These are phyloP conservation scores for Dunaliella sp. DNA, from an alignment of 139 green algal genomes.

Conservation along the genomic window DNA sequence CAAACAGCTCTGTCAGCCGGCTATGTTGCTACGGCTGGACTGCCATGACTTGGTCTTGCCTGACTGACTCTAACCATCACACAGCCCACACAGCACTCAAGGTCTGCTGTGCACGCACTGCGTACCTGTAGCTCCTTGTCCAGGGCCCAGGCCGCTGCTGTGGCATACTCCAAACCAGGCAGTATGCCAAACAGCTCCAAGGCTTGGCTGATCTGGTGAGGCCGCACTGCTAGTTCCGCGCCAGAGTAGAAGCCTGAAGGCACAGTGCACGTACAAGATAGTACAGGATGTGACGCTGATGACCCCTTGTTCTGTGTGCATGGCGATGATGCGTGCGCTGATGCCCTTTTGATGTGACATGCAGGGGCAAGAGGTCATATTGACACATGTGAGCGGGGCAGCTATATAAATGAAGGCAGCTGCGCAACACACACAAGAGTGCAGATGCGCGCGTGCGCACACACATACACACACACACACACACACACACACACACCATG, in stretches of 20 bases:
- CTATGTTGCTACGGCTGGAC: too few species aligned
- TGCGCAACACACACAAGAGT: too few species aligned
- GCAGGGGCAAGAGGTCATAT: not conserved
- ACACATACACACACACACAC: not conserved
- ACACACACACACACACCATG: not conserved
- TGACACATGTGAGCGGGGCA: not conserved
- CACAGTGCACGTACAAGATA: not conserved
- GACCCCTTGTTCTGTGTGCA: too few species aligned
- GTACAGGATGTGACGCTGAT: too few species aligned
- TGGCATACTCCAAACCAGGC: slow-evolving; percentile 18
- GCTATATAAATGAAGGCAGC: not conserved
- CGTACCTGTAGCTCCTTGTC: not conserved
- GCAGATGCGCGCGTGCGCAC: not conserved
- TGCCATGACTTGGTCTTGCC: too few species aligned
- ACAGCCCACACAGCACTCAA: too few species aligned
- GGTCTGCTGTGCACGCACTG: too few species aligned
- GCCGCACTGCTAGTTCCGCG: slow-evolving; percentile 12
- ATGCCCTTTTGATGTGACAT: not conserved
- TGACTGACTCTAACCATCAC: too few species aligned
- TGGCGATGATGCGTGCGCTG: not conserved
- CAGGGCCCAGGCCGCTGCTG: not conserved
- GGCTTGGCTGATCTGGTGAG: slow-evolving; percentile 9
- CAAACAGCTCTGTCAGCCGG: too few species aligned
- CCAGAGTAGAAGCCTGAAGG: slow-evolving; percentile 18
- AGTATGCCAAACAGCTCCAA: slow-evolving; percentile 22